Percentiles rank a stretch among this genome's conserved stretches.
These are phyloP conservation scores for Cladosporium austrohemisphaericum DNA, from an alignment of 2,329 filamentous ascomycete species.

Conservation along the genomic window DNA sequence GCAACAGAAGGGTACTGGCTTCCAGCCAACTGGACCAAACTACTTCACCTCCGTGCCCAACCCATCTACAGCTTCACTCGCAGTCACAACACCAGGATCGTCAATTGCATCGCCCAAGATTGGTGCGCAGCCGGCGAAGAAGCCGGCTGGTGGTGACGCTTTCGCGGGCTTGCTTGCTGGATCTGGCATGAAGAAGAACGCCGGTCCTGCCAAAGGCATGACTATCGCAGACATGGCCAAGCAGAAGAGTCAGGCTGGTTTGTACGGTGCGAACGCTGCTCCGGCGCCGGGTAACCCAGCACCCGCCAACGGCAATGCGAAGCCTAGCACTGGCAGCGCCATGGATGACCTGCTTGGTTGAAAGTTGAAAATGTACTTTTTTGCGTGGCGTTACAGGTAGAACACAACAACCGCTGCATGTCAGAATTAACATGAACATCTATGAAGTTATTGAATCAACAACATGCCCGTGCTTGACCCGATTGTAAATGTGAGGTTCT, in stretches of 20 bases:
- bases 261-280: slow-evolving; percentile 73
- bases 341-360: slow-evolving; percentile 46
- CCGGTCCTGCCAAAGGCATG: slow-evolving; percentile 61
- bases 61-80: slow-evolving; percentile 32
- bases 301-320: slow-evolving; percentile 16
- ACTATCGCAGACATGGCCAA: slow-evolving; percentile 95
- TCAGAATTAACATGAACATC: too few relatives aligned
- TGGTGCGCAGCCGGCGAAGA: slow-evolving; percentile 38
- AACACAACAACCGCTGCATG: neutral
- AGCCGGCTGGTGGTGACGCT: slow-evolving; percentile 66
- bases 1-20: slow-evolving; percentile 57
- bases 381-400: neutral
- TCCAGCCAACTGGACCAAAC: slow-evolving; percentile 78
- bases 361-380: slow-evolving; percentile 26
- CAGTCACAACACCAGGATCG: slow-evolving; percentile 40
- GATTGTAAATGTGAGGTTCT: too few relatives aligned
- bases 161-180: slow-evolving; percentile 80
- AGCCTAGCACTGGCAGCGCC: slow-evolving; percentile 30
- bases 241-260: slow-evolving; percentile 89
- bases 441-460: too few relatives aligned
- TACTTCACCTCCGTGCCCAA: slow-evolving; percentile 80
- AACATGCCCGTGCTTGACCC: too few relatives aligned
- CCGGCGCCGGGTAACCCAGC: slow-evolving; percentile 19
- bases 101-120: slow-evolving; percentile 36
- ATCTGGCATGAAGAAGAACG: slow-evolving; percentile 51